Base-by-base conservation (phyloP, 805 yeast species). In the Jamesozyma rosinii region DNA sequence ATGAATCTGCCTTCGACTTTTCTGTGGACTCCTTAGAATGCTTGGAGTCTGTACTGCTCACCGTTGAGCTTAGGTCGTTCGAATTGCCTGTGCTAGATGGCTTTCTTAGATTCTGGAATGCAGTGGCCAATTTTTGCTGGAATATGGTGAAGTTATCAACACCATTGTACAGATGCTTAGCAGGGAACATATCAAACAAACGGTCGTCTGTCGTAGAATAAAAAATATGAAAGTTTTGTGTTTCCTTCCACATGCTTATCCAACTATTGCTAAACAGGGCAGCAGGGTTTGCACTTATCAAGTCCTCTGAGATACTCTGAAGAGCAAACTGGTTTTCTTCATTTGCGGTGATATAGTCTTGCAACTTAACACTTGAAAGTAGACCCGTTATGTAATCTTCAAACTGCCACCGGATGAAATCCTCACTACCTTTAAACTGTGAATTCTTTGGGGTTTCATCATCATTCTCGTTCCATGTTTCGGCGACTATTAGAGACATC, bases 321-420 rank as follows among this genome's bases (percentile, higher is more conserved):
- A 65, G 52, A 15, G 69, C 69, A 4, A 68, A 62, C 8, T 55
- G 56, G 39, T 55, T 55, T 11, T 63, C 66, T 41, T 65, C 65
- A 38, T 66, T 67, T 41, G 52, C 56, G 3, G 55, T 59, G 10
- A 74, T 51, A 54, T 81, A 86, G 40, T 72, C 77, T 50, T 74
- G 74, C 52, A 80, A 83, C 60, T 94, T 83, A 19, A 76, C 78
- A 21, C 84, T 72, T 0, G 95, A 70, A 20, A 90, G 59, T 49
- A 92, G 60, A 10, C 94, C 86, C 45, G 83, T 73, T 21, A 89
- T 63, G 57, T 92, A 92, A 54, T 89, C 97, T 57, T 92, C 98
- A 62, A 90, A 89, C 54, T 80, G 87, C 64, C 79, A 74, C 41
- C 97, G 67, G 27, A 92, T 80, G 56, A 81, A 86, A 62, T 92